phyloP scores from a whole-genome alignment of 495 filamentous ascomycete species.

The Xylaria sp. region DNA sequence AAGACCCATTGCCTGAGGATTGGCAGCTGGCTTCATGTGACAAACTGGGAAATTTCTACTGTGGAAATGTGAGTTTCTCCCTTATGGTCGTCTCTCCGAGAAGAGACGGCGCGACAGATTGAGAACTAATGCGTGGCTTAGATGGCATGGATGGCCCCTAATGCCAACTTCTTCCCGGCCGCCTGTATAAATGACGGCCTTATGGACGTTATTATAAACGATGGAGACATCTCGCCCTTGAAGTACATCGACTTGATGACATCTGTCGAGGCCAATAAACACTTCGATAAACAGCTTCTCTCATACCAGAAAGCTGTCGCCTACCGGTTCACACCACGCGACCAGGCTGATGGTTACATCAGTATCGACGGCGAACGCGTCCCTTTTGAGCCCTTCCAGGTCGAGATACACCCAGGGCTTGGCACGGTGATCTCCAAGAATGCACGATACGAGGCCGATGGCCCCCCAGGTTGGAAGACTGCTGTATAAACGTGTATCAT shows the following conservation, averaged over 20 bases:
- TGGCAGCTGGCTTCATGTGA: constrained; percentile 77
- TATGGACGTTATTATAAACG: constrained; percentile 82
- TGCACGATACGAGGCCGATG: constrained; percentile 75
- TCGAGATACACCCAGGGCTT: constrained; percentile 82
- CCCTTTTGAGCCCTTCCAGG: constrained; percentile 88
- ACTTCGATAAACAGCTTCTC: constrained; percentile 82
- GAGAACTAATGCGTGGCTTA: constrained; percentile 35
- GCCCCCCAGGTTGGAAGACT: constrained; percentile 56
- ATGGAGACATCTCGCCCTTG: constrained; percentile 72
- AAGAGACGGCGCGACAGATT: neutral
- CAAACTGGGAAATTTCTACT: constrained; percentile 90
- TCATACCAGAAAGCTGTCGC: constrained; percentile 80
- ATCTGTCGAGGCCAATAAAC: constrained; percentile 70
- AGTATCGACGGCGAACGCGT: constrained; percentile 92
- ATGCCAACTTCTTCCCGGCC: constrained; percentile 87
- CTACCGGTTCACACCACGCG: constrained; percentile 81
- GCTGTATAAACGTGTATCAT: constrained; percentile 23
- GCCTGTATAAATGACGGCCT: constrained; percentile 84
- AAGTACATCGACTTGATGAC: constrained; percentile 70
- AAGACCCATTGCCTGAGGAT: constrained; percentile 73
- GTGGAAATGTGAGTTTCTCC: constrained; percentile 70
- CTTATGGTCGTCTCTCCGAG: neutral
- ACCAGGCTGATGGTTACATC: constrained; percentile 77
- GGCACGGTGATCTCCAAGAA: constrained; percentile 82
- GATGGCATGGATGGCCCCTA: constrained; percentile 91